phyloP scores from a whole-genome alignment of 2,329 filamentous ascomycete genomes.

The Epichloe coenophiala region DNA sequence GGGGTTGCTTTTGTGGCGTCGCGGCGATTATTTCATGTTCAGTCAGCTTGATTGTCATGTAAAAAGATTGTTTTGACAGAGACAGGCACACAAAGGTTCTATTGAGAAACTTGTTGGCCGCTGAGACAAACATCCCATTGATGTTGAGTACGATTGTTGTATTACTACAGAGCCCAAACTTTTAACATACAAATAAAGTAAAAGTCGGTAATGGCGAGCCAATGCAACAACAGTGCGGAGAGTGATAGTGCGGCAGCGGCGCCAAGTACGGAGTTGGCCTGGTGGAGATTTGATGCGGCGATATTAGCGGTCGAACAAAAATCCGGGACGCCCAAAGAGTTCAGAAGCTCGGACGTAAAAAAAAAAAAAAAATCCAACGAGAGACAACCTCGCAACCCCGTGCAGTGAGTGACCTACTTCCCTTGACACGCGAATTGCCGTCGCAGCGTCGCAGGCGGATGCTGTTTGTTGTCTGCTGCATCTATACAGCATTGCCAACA shows the following conservation, averaged over 20 bases:
- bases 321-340: neutral
- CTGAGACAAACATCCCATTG: no score
- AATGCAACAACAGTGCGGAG: neutral
- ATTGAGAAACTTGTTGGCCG: no score
- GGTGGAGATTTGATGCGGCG: neutral
- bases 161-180: no score
- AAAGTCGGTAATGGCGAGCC: neutral
- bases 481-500: slow-evolving; percentile 1
- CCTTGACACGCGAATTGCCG: neutral
- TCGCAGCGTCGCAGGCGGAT: slow-evolving; percentile 1
- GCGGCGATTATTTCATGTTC: no score
- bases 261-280: no score
- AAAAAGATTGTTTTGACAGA: no score
- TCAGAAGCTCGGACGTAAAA: neutral
- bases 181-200: no score
- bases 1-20: neutral
- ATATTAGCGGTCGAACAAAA: slow-evolving; percentile 3
- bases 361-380: neutral
- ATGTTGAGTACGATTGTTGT: no score
- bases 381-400: neutral
- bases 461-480: neutral
- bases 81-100: no score
- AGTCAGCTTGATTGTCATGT: no score
- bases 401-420: neutral
- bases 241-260: neutral